Evolutionary conservation across 306 rosid genomes (phyloP).

Genomic region (Cotoneaster glaucophyllus): DNA sequence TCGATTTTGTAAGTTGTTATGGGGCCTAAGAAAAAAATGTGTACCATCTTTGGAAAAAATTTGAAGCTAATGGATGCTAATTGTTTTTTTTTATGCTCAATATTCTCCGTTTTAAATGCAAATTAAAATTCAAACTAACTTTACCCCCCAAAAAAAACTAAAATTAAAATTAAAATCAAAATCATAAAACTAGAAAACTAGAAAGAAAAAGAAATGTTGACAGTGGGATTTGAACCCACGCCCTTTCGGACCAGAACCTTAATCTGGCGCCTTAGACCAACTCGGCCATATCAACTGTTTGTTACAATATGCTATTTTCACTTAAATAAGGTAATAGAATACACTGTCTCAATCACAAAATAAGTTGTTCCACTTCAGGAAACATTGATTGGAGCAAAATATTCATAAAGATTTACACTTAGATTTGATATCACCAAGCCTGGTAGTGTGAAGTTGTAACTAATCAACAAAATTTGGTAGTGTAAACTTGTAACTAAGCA

Average conservation of each 20-base stretch:
- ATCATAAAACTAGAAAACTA: neutral
- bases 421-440: too few relatives aligned
- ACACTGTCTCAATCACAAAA: neutral
- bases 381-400: neutral
- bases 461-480: too few relatives aligned
- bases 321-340: neutral
- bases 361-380: too few relatives aligned
- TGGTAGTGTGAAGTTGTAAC: neutral
- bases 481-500: neutral
- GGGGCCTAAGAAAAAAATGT: neutral
- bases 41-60: neutral
- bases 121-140: too few relatives aligned
- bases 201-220: conserved; percentile 8
- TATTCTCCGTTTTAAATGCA: too few relatives aligned
- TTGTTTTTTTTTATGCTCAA: neutral
- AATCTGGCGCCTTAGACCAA: conserved; percentile 58
- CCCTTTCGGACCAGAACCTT: conserved; percentile 53
- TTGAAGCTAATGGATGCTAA: neutral
- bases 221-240: conserved; percentile 63
- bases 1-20: neutral
- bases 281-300: conserved; percentile 33
- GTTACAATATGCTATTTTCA: accelerated
- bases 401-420: neutral
- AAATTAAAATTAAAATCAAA: too few relatives aligned
- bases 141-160: too few relatives aligned